Percentiles rank a stretch among this genome's conserved stretches.
These are phyloP conservation scores for Tillandsia fasciculata DNA, from an alignment of 176 grass and related monocot species.

Conservation along the genomic window DNA sequence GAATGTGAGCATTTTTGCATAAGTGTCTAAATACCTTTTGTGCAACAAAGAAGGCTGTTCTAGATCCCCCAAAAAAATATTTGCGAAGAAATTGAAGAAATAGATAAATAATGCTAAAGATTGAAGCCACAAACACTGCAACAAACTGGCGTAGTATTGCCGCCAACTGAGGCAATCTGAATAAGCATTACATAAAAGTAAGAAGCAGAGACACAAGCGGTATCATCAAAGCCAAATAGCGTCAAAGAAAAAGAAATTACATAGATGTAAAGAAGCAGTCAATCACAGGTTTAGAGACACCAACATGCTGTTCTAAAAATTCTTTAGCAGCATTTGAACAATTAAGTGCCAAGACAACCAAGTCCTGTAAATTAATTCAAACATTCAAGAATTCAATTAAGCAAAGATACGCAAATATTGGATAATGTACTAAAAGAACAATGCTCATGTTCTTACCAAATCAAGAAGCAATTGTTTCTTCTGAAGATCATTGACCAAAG, in stretches of 20 bases:
- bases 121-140: conserved; percentile 51
- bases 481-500: conserved; percentile 63
- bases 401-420: neutral
- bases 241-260: conserved; percentile 35
- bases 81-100: conserved; percentile 54
- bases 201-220: conserved; percentile 15
- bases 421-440: conserved; percentile 17
- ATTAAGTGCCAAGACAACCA: conserved; percentile 73
- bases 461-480: conserved; percentile 43
- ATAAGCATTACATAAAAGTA: conserved; percentile 28
- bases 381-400: conserved; percentile 19
- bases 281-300: conserved; percentile 17
- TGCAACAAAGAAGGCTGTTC: conserved; percentile 36
- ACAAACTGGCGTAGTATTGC: conserved; percentile 37
- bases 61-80: conserved; percentile 30
- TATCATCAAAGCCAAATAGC: conserved; percentile 9
- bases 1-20: conserved; percentile 60
- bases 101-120: conserved; percentile 52
- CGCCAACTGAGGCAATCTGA: conserved; percentile 32
- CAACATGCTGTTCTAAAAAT: conserved; percentile 26
- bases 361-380: conserved; percentile 32
- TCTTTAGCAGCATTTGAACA: conserved; percentile 58
- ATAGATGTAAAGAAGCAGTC: conserved; percentile 33
- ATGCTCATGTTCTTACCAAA: conserved; percentile 45
- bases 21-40: conserved; percentile 55